Evolutionary conservation across 2,329 filamentous ascomycete genomes (phyloP).

Genomic region (Trichoderma endophyticum): DNA sequence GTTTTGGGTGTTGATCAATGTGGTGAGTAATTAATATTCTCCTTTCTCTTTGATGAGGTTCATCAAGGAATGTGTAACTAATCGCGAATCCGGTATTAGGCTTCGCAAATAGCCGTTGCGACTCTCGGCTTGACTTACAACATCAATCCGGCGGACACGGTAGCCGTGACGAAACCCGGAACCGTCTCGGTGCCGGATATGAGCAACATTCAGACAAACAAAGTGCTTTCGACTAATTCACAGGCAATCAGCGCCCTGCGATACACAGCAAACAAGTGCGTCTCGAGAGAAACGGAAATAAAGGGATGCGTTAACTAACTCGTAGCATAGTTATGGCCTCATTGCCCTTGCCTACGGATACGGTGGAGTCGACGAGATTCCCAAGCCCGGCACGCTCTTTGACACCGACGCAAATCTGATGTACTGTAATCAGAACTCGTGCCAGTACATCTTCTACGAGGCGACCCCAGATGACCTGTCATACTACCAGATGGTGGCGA

Average conservation of each 20-base stretch:
- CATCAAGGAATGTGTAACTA: neutral
- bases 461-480: conserved; percentile 19
- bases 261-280: conserved; percentile 42
- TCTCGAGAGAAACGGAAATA: neutral
- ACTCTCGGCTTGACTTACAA: conserved; percentile 42
- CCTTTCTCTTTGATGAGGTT: neutral
- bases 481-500: conserved; percentile 28
- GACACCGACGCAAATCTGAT: conserved; percentile 30
- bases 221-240: conserved; percentile 26
- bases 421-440: conserved; percentile 32
- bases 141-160: conserved; percentile 36
- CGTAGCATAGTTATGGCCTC: conserved; percentile 36
- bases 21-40: conserved; percentile 17
- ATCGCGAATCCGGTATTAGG: conserved; percentile 25
- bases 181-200: conserved; percentile 38
- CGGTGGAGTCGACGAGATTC: conserved; percentile 24
- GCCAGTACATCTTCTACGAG: conserved; percentile 41
- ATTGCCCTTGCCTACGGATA: conserved; percentile 33
- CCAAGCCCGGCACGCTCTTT: conserved; percentile 31
- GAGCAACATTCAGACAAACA: conserved; percentile 33
- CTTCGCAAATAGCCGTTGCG: conserved; percentile 42
- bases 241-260: conserved; percentile 33
- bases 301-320: neutral
- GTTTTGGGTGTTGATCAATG: conserved; percentile 25
- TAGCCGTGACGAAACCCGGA: conserved; percentile 33